Evolutionary conservation across 73 alveolate genomes (phyloP), one percentile per base, ranked within the genome.

Genomic region (Paraurostyla sp.): DNA sequence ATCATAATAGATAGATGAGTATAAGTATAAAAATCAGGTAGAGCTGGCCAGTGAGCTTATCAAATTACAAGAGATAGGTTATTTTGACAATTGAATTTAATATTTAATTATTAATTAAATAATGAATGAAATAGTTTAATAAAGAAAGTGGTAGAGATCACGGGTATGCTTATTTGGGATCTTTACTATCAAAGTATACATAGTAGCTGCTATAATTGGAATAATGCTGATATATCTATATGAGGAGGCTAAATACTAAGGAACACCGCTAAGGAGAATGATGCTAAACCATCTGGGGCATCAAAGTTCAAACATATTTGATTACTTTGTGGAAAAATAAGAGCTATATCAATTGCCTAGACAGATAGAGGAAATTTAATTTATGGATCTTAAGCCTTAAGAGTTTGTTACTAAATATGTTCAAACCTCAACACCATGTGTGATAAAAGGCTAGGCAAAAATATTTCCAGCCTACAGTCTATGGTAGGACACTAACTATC

Each of bases 401-500:
- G 82, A 65, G 2, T 81, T 81, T 42, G 4, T 40, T 0, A 40
- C 15, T 3, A 43, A 81, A 25, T 81, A 81, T 58, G 2, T 81
- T 23, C n/a, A 38, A 32, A 56, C 36, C 33, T 29, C 71, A 0
- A 35, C 30, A 40, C 91, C 91, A 4, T 30, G 49, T 40, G 48
- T 87, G 7, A 27, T 87, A 33, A 87, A 69, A 27, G 59, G 43
- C 3, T 80, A 80, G 41, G 89, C 83, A 0, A 87, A 75, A 41
- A 25, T 42, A 23, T 56, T 46, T 85, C 43, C 71, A 3, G 94
- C 94, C 0, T 71, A 52, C 38, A 16, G 0, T 6, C 23, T 22
- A 29, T 87, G 94, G 94, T 27, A 76, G 30, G 58, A 62, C 41
- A 56, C 65, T 52, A 54, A 48, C 15, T 87, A 87, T 25, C 32